Percentiles rank a stretch among this genome's conserved stretches.
Evolutionary conservation across 2,329 filamentous ascomycete genomes (phyloP).

Genomic region (Fusarium phyllophilum): DNA sequence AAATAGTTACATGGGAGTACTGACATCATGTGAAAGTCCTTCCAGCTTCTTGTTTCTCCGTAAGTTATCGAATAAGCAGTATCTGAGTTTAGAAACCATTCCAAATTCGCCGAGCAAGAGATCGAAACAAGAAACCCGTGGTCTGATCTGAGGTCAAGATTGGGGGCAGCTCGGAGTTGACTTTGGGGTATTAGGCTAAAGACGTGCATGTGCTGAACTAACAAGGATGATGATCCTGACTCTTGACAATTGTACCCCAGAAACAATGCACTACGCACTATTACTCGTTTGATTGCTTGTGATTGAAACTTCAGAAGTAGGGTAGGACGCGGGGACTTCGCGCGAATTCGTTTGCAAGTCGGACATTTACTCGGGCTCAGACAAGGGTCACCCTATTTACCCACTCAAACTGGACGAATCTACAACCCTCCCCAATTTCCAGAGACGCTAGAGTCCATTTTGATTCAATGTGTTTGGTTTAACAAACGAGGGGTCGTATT

Average conservation of each 20-base stretch:
- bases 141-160: not conserved
- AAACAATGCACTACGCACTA: not conserved
- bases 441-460: not conserved
- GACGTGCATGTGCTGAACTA: rapidly evolving
- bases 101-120: not conserved
- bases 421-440: not conserved
- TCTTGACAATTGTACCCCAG: not conserved
- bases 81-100: rapidly evolving
- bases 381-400: rapidly evolving
- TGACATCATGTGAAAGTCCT: not conserved
- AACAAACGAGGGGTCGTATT: not conserved
- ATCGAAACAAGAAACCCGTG: not conserved
- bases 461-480: not conserved
- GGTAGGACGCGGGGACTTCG: not conserved
- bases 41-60: not conserved
- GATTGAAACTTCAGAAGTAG: no score
- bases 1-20: not conserved
- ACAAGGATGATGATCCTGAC: not conserved
- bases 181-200: not conserved
- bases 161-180: not conserved
- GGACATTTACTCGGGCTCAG: not conserved
- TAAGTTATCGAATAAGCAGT: not conserved
- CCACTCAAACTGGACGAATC: not conserved
- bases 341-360: not conserved
- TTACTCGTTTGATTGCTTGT: no score